Conservation (phyloP, 1,284 basidiomycete species). For the Erythrobasidium hasegawianum region DNA sequence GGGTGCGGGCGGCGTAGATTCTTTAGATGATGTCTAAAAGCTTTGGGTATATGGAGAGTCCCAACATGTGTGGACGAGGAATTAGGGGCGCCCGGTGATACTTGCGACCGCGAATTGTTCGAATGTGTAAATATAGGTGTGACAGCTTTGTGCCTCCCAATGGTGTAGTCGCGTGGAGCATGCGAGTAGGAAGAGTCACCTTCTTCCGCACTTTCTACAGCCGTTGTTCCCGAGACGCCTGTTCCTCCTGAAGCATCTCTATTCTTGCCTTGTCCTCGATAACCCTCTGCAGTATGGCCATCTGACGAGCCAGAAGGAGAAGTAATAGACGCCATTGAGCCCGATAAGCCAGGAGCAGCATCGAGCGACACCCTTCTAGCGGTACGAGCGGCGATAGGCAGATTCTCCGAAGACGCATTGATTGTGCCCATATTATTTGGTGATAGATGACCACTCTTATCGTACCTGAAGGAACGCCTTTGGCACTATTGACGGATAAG, state of each 20-base stretch:
- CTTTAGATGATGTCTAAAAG: constrained; percentile 39
- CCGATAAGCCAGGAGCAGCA: not conserved
- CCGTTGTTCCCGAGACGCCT: constrained; percentile 17
- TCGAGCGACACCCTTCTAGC: constrained; percentile 30
- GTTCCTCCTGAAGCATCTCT: constrained; percentile 28
- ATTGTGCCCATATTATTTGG: not conserved
- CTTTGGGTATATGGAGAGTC: constrained; percentile 5
- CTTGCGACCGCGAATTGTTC: not conserved
- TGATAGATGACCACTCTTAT: not conserved
- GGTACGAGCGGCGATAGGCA: constrained; percentile 89
- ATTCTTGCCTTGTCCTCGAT: not conserved
- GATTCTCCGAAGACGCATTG: constrained; percentile 55
- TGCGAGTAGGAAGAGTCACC: constrained; percentile 3
- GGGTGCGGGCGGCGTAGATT: constrained; percentile 26
- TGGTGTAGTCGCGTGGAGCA: not conserved
- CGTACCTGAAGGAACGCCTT: not conserved
- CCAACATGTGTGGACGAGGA: not conserved
- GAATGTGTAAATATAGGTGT: not conserved
- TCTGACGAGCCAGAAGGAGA: not conserved
- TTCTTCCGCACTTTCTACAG: constrained; percentile 26
- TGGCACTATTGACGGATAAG: constrained; percentile 50
- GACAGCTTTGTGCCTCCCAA: not conserved
- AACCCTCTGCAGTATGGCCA: not conserved
- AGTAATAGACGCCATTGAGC: not conserved
- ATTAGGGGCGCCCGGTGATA: not conserved